A percentile compares a stretch with the other conserved stretches of the same genome.
These are phyloP conservation scores for barrel medic (Medicago truncatula) DNA, from an alignment of 306 rosid species.

Conservation along the genomic window DNA sequence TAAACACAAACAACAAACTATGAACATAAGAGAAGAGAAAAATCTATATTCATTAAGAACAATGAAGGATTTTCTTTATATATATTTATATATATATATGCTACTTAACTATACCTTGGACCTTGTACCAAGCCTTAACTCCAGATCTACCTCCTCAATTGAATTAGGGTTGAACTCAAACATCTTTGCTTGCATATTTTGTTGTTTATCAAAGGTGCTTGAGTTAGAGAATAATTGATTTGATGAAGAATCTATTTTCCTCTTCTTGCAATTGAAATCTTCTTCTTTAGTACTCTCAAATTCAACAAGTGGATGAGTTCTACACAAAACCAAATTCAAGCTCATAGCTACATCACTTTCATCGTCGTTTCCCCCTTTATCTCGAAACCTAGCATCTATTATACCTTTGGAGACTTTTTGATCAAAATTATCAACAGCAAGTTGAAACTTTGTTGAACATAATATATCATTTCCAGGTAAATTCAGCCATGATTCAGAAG, in stretches of 20 bases:
- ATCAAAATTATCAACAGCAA: conserved; percentile 26
- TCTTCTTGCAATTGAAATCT: conserved; percentile 62
- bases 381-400: conserved; percentile 42
- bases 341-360: conserved; percentile 41
- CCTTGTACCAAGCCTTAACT: conserved; percentile 53
- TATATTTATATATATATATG: conserved; percentile 32
- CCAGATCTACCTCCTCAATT: conserved; percentile 54
- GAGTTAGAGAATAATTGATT: conserved; percentile 51
- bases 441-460: conserved; percentile 31
- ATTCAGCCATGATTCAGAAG: conserved; percentile 53
- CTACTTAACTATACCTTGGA: conserved; percentile 50
- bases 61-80: conserved; percentile 32
- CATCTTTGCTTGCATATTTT: conserved; percentile 30
- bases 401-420: conserved; percentile 49
- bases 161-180: conserved; percentile 45
- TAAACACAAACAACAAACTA: conserved; percentile 15
- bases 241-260: conserved; percentile 64
- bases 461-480: conserved; percentile 46
- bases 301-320: conserved; percentile 22
- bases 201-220: conserved; percentile 39
- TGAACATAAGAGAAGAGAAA: conserved; percentile 38
- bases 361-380: not conserved
- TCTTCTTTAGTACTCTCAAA: conserved; percentile 39
- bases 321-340: conserved; percentile 46
- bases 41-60: conserved; percentile 34